Base-by-base conservation (phyloP, 2,329 filamentous ascomycete species). In the Sporothrix dimorphospora region DNA sequence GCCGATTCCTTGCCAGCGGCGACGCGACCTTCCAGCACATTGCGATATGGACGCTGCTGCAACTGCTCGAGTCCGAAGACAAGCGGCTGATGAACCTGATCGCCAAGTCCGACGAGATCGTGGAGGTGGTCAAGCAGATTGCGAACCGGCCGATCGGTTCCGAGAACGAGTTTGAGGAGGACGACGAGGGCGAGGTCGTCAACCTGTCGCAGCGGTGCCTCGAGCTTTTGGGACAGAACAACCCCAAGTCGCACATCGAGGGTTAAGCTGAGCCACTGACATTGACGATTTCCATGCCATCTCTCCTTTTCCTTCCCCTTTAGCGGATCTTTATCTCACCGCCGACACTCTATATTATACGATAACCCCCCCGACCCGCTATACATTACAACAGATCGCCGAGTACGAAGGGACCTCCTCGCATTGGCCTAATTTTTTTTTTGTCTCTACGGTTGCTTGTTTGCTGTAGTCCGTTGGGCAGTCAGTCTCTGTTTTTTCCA, bases 21-120 rank as follows among this genome's bases (percentile, higher is more conserved):
- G 96, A 99, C 79, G 91, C 96, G 0, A 99, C 96, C 0, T 99
- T 99, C 86, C 96, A 99, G 82, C 96, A 99, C 80, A 99, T 99
- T 79, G 96, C 96, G 68, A 97, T 98, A 75, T 99, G 96, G 96
- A 99, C 96, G 1, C 84, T 99, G 65, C 88, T 99, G 3, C 96
- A 99, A 80, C 88, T 99, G 4, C 90, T 99, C 68, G 96, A 99
- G 82, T 98, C 95, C 0, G 94, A 97, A 80, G 95, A 99, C 79
- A 91, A 92, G 82, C 91, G 90, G 71, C 86, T 99, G n/a, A 92
- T 98, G 75, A 90, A 91, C 67, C 89, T 94, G 66, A 98, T 99
- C 76, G 91, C 93, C 77, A 92, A 95, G 79, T 94, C 94, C 1
- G 92, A 95, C 75, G 94, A 97, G 76, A 92, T 99, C 76, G 92